phyloP scores from a whole-genome alignment of 441 rosid genomes.

The Raphanus hybrid region DNA sequence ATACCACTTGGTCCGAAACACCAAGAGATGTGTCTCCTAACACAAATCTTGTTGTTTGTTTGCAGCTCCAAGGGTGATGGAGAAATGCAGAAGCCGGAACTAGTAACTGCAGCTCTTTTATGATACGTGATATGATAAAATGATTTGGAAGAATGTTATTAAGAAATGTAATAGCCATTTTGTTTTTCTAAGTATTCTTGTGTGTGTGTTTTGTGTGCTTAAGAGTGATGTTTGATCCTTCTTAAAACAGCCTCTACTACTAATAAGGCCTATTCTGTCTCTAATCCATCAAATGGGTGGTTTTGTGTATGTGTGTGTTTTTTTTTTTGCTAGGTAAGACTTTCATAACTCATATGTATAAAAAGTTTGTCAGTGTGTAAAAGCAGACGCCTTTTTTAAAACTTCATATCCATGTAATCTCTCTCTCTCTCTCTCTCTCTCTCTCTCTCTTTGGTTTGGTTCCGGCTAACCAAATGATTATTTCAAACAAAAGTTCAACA shows the following conservation, averaged over 20 bases:
- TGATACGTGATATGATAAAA: background rate
- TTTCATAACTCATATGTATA: conserved; percentile 28
- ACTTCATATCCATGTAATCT: background rate
- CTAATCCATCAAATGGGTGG: conserved; percentile 24
- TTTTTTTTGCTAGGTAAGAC: conserved; percentile 11
- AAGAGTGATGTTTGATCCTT: conserved; percentile 33
- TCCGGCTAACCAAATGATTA: no score
- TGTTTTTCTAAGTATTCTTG: conserved; percentile 28
- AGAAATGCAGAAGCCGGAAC: conserved; percentile 63
- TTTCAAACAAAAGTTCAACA: background rate
- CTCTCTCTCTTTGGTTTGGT: no score
- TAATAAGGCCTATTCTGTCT: conserved; percentile 40
- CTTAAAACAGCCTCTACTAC: conserved; percentile 33
- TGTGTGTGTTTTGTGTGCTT: conserved; percentile 40
- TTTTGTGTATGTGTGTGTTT: conserved; percentile 32
- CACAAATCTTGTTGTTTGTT: conserved; percentile 18
- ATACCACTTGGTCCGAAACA: conserved; percentile 9
- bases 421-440: no score
- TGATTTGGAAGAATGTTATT: conserved; percentile 22
- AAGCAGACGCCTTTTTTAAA: background rate
- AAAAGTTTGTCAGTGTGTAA: conserved; percentile 30
- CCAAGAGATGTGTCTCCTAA: background rate
- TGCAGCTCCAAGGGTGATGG: conserved; percentile 82
- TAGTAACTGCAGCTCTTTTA: conserved; percentile 25
- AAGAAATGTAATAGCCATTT: conserved; percentile 39